Evolutionary conservation across 371 early-diverging fungal genomes (phyloP), one percentile per base, ranked within the genome.

Genomic region (Parasitella parasitica): DNA sequence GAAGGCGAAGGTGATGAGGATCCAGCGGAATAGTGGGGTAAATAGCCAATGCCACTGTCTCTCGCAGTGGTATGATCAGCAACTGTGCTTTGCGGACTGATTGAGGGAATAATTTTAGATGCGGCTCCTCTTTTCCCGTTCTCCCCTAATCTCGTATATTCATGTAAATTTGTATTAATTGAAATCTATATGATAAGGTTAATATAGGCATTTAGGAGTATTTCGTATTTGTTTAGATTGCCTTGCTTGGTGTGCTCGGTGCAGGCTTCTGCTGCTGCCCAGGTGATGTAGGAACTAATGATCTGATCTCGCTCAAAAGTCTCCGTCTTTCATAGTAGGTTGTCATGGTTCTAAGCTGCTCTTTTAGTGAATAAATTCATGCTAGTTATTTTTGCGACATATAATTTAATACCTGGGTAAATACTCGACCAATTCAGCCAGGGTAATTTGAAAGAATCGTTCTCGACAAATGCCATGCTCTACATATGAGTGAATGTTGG

Each of bases 281-380:
- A 18, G 55, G 55, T 8, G 53, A 18, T 16, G 37, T 39, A 16
- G 65, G 64, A 24, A 65, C 55, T 41, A 80, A 64, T 20, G 72
- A 61, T 55, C 78, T 61, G n/a, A 80, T 80, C 41, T 73, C 76
- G 49, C 72, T 72, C 30, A 80, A 64, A 63, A 80, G 71, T 69
- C 78, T 75, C 66, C 78, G 73, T 64, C 76, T 67, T 52, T 80
- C 78, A 54, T 71, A 72, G 54, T 77, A 77, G 3, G 81, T 76
- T 36, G 76, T 76, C 62, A 77, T 67, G 13, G 68, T 53, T 57
- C 69, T 67, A 59, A 49, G 16, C 26, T 57, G 6, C 11, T 46
- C 5, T 22, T 46, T 46, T 46, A 46, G 46, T 46, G 46, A 24
- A 13, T 46, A 46, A 46, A 22, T 46, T 46, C 46, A 46, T 46